phyloP scores from a whole-genome alignment of 2,329 filamentous ascomycete species.

The Sclerotinia trifoliorum region DNA sequence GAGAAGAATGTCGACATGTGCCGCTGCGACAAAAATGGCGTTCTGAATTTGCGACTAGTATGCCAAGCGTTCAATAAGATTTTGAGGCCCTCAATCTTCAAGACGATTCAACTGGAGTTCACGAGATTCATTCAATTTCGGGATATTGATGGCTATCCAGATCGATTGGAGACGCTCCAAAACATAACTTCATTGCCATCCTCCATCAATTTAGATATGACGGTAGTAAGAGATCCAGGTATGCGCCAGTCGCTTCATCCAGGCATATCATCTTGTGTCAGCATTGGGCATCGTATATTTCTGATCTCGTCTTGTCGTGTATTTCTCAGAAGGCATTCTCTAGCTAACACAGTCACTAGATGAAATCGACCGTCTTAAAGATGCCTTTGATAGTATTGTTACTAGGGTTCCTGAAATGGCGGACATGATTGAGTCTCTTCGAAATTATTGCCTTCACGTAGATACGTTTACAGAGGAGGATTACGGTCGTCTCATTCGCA shows the following conservation, averaged over 20 bases:
- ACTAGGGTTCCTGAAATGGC: constrained; percentile 45
- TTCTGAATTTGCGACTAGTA: constrained; percentile 49
- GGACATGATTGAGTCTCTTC: constrained; percentile 47
- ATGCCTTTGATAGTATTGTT: constrained; percentile 46
- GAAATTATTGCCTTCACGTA: constrained; percentile 50
- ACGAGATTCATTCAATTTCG: constrained; percentile 43
- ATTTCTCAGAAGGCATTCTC: not conserved
- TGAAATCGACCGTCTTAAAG: constrained; percentile 50
- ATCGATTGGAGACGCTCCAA: constrained; percentile 45
- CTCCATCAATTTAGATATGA: constrained; percentile 52
- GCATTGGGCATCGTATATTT: not conserved
- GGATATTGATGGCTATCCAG: not conserved
- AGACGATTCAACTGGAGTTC: constrained; percentile 52
- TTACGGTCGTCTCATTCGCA: constrained; percentile 45
- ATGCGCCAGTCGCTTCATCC: constrained; percentile 15
- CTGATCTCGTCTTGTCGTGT: not conserved
- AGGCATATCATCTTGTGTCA: not conserved
- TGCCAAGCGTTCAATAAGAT: constrained; percentile 50
- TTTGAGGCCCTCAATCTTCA: constrained; percentile 48
- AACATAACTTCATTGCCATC: constrained; percentile 50
- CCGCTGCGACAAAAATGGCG: constrained; percentile 46
- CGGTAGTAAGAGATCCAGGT: constrained; percentile 54
- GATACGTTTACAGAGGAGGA: constrained; percentile 51
- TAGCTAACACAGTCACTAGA: constrained; percentile 40
- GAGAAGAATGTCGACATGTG: constrained; percentile 44